phyloP scores from a whole-genome alignment of 345 rosid genomes.

The Salix exigua region DNA sequence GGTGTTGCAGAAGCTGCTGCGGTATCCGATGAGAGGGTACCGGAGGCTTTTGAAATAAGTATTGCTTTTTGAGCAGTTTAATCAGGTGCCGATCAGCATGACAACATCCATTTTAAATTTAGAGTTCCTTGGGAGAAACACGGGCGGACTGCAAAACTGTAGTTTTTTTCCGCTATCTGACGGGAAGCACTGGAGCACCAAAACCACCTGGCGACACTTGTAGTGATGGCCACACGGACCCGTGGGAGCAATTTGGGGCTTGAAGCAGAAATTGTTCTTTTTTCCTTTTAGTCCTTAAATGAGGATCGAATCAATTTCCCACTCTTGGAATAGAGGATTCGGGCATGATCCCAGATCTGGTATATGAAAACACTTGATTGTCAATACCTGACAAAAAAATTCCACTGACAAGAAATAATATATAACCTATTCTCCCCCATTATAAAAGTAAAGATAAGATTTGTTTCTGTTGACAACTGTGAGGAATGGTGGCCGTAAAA shows the following conservation, averaged over 20 bases:
- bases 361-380: neutral
- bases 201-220: neutral
- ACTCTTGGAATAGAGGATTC: neutral
- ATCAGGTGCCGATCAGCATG: neutral
- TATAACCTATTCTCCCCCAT: neutral
- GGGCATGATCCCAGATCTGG: neutral
- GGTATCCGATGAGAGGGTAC: constrained; percentile 68
- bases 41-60: constrained; percentile 28
- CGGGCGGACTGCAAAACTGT: neutral
- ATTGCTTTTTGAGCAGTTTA: neutral
- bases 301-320: neutral
- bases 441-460: neutral
- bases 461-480: neutral
- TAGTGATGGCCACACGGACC: neutral
- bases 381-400: neutral
- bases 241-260: neutral
- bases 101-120: neutral
- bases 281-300: neutral
- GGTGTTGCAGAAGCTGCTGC: constrained; percentile 43
- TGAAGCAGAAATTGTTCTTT: neutral
- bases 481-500: neutral
- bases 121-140: neutral
- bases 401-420: neutral
- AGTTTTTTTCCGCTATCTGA: neutral
- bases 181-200: neutral